phyloP scores from a whole-genome alignment of 2,329 filamentous ascomycete genomes.

The Fusarium agapanthi region DNA sequence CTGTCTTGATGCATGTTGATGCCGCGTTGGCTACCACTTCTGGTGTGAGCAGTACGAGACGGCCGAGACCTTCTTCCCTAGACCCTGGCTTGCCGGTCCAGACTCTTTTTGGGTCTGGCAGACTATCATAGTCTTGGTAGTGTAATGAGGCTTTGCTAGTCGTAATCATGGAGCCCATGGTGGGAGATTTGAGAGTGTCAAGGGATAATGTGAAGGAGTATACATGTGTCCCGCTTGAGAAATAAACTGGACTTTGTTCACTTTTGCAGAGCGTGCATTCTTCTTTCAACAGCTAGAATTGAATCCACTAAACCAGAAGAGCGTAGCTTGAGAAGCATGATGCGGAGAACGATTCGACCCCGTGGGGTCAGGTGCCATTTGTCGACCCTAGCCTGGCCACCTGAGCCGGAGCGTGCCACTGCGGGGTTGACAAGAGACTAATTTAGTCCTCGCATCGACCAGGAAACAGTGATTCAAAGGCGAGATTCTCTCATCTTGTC shows the following conservation, averaged over 20 bases:
- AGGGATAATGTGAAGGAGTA: too few species aligned
- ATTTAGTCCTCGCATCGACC: not conserved
- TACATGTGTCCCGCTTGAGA: too few species aligned
- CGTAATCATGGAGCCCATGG: not conserved
- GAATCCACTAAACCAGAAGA: not conserved
- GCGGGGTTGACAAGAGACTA: not conserved
- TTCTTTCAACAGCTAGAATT: not conserved
- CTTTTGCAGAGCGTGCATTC: not conserved
- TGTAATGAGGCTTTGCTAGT: not conserved
- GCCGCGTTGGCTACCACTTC: not conserved
- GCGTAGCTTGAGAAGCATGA: not conserved
- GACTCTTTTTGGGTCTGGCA: not conserved
- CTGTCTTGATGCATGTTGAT: not conserved
- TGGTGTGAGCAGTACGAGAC: not conserved
- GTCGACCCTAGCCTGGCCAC: not conserved
- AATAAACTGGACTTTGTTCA: not conserved
- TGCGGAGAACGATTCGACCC: not conserved
- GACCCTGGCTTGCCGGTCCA: not conserved
- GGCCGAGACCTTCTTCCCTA: not conserved
- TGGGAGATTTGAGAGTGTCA: not conserved
- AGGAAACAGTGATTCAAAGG: not conserved
- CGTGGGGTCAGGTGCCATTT: not conserved
- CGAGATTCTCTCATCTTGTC: not conserved
- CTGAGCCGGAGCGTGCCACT: constrained; percentile 1
- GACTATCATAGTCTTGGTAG: not conserved